Evolutionary conservation across 139 green algal genomes (phyloP).

Genomic region (Picochlorum costavermella): DNA sequence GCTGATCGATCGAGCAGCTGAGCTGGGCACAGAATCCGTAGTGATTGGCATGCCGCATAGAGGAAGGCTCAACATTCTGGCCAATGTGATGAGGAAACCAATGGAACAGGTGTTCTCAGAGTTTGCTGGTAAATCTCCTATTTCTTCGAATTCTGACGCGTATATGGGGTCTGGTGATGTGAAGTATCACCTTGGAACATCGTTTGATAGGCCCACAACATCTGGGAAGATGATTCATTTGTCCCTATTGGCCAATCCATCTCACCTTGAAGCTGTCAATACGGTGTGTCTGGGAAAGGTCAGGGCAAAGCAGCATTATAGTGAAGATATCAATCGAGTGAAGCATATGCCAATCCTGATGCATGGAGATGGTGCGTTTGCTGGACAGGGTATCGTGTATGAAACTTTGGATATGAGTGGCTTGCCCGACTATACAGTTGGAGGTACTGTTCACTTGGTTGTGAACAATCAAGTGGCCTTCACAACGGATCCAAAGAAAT

Average conservation of each 20-base stretch:
- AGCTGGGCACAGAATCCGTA: slow-evolving; percentile 74
- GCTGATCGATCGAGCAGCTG: slow-evolving; percentile 83
- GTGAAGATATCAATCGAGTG: slow-evolving; percentile 40
- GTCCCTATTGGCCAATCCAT: slow-evolving; percentile 91
- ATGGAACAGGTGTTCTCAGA: slow-evolving; percentile 93
- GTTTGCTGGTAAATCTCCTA: slow-evolving; percentile 74
- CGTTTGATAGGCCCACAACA: slow-evolving; percentile 84
- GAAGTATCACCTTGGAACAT: slow-evolving; percentile 98
- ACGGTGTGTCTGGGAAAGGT: slow-evolving; percentile 89
- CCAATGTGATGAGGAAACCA: slow-evolving; percentile 97
- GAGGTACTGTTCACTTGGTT: slow-evolving; percentile 91
- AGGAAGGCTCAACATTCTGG: slow-evolving; percentile 92
- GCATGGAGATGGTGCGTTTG: slow-evolving; percentile 93
- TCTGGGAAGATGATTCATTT: slow-evolving; percentile 84
- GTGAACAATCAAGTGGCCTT: slow-evolving; percentile 99
- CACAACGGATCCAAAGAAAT: slow-evolving; percentile 91
- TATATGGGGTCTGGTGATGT: slow-evolving; percentile 72
- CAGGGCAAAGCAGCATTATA: slow-evolving; percentile 93
- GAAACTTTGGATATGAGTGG: slow-evolving; percentile 93
- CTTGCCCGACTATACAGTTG: slow-evolving; percentile 90
- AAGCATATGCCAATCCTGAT: slow-evolving; percentile 81
- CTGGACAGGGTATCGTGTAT: slow-evolving; percentile 94
- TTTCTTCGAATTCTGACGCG: slow-evolving; percentile 15
- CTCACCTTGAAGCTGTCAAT: slow-evolving; percentile 93
- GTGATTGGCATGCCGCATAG: slow-evolving; percentile 89